These are phyloP conservation scores for Talaromyces piceae DNA, from an alignment of 2,329 filamentous ascomycete species.

Conservation along the genomic window DNA sequence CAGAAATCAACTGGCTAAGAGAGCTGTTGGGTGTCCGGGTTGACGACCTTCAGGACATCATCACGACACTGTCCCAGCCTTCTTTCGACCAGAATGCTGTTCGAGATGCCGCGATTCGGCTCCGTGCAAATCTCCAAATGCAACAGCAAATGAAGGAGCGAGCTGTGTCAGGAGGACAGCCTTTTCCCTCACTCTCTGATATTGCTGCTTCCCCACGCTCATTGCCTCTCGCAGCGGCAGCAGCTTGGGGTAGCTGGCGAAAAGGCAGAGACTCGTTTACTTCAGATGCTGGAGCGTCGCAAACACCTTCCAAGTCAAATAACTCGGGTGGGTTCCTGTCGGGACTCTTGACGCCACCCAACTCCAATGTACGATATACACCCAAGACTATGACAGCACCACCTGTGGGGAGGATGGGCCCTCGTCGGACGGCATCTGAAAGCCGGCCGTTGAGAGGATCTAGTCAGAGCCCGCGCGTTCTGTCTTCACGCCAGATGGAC, in stretches of 20 bases:
- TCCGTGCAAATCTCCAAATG: conserved; percentile 95
- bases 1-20: conserved; percentile 89
- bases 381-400: conserved; percentile 38
- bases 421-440: conserved; percentile 25
- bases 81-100: conserved; percentile 70
- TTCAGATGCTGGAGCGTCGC: conserved; percentile 22
- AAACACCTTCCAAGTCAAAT: conserved; percentile 55
- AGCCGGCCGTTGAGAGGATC: conserved; percentile 26
- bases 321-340: conserved; percentile 58
- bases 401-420: conserved; percentile 17
- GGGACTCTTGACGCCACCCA: conserved; percentile 83
- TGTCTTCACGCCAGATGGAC: conserved; percentile 24
- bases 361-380: conserved; percentile 61
- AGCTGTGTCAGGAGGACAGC: conserved; percentile 59
- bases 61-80: conserved; percentile 66
- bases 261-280: conserved; percentile 52
- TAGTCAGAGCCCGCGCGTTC: conserved; percentile 22
- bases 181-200: conserved; percentile 67
- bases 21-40: conserved; percentile 86
- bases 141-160: conserved; percentile 92
- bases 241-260: conserved; percentile 96
- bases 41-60: conserved; percentile 87
- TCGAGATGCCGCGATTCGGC: conserved; percentile 83
- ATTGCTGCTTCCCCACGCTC: conserved; percentile 71
- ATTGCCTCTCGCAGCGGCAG: conserved; percentile 76